Conservation (phyloP, 345 rosid species). For the Murraya paniculata region DNA sequence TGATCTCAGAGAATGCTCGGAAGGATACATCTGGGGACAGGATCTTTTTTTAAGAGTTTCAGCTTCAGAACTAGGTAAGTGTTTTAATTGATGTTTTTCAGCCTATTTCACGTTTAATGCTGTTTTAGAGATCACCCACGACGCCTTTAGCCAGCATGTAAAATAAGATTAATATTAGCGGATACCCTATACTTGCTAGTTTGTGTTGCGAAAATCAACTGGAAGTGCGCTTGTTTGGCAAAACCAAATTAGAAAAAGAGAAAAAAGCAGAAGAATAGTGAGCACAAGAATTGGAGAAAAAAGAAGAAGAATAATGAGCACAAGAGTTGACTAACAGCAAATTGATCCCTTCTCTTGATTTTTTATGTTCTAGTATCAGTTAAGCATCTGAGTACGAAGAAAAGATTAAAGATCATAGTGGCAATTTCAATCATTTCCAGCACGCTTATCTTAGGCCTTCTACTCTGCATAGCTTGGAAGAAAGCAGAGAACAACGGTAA, state of each 20-base stretch:
- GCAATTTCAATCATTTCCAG: neutral
- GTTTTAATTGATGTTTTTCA: neutral
- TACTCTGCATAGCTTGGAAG: neutral
- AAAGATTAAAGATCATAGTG: neutral
- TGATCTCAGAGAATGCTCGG: conserved; percentile 7
- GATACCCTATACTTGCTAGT: neutral
- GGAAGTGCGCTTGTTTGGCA: neutral
- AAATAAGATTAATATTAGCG: neutral
- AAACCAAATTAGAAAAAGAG: too few species aligned
- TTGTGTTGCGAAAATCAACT: neutral
- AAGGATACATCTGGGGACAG: conserved; percentile 19
- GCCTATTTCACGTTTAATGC: neutral
- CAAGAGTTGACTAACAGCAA: neutral
- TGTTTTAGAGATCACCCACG: neutral
- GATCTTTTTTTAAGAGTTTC: conserved; percentile 27
- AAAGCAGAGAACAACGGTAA: conserved; percentile 7
- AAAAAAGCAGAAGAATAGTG: neutral
- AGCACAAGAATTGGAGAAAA: neutral
- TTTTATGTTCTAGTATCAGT: neutral
- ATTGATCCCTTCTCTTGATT: neutral
- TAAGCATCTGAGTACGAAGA: neutral
- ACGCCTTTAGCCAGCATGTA: neutral
- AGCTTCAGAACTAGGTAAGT: conserved; percentile 26
- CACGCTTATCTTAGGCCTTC: neutral
- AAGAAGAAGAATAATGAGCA: neutral